These are phyloP conservation scores for Bipolaris bicolor DNA, from an alignment of 2,329 filamentous ascomycete species.

Conservation along the genomic window DNA sequence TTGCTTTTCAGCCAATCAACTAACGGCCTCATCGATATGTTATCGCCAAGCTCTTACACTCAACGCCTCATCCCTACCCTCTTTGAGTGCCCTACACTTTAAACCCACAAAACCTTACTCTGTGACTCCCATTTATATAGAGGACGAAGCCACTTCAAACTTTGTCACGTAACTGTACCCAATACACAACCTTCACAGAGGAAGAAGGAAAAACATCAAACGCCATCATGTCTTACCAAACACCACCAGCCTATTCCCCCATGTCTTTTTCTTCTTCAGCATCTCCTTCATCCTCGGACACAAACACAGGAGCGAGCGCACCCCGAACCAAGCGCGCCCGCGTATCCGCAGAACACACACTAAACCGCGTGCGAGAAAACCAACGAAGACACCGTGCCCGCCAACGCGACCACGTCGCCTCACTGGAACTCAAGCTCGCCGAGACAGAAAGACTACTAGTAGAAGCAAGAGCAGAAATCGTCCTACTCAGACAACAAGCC, in stretches of 20 bases:
- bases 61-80: slow-evolving; percentile 18
- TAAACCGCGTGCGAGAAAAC: slow-evolving; percentile 58
- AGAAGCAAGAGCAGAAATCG: slow-evolving; percentile 37
- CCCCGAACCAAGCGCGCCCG: slow-evolving; percentile 23
- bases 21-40: slow-evolving; percentile 44
- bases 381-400: slow-evolving; percentile 59
- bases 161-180: not conserved
- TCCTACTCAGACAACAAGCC: slow-evolving; percentile 26
- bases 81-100: not conserved
- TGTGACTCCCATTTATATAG: not conserved
- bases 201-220: not conserved
- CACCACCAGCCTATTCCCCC: slow-evolving; percentile 13
- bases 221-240: slow-evolving; percentile 10
- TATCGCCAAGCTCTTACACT: slow-evolving; percentile 32
- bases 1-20: slow-evolving; percentile 37
- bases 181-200: not conserved
- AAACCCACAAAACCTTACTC: not conserved
- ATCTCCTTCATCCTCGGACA: slow-evolving; percentile 15
- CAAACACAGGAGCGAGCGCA: not conserved
- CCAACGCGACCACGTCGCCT: slow-evolving; percentile 50
- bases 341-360: slow-evolving; percentile 45
- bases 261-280: slow-evolving; percentile 16
- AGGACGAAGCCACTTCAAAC: not conserved
- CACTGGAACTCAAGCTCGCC: slow-evolving; percentile 47
- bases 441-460: slow-evolving; percentile 37